Evolutionary conservation across 331 rosid species (phyloP), one percentile per base, ranked within the genome.

Genomic region (Acacia pycnantha): DNA sequence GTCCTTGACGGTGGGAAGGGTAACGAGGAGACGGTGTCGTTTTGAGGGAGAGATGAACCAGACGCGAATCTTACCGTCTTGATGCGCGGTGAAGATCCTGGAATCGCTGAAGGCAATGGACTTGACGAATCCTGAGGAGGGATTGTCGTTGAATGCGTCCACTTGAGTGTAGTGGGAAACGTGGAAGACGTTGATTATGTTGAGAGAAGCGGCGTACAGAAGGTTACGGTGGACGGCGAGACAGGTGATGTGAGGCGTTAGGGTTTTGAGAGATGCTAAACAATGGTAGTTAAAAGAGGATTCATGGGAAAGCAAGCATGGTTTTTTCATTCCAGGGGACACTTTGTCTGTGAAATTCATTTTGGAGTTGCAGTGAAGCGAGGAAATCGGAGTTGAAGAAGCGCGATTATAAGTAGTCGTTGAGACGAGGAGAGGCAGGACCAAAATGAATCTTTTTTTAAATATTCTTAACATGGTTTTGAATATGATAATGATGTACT

Each of bases 11-110:
- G 94, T 91, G 26, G 96, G 96, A 18, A 91, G 93, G 22, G 91
- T 74, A 0, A 82, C 47, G 6, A 88, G 65, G 0, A 90, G 83
- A 51, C 87, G 90, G 82, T 91, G 96, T 37, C 79, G 85, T 70
- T 71, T 85, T 0, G 81, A 65, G 1, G 82, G 40, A 0, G 90
- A 78, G 27, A 82, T 81, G 11, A 76, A 33, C 96, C 96, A 91
- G 2, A 90, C 82, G 1, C 96, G 90, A 24, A 90, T 90, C 82
- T 91, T 91, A 46, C 87, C 74, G 77, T 91, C 96, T 48, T 91
- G 96, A 74, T 91, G 96, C 1, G 93, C 96, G 8, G 93, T 90
- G 90, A 89, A 88, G 82, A 88, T 61, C 22, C 15, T 90, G 3
- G 82, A 70, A 54, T 47, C 61, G 26, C 8, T 12, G 78, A 91